These are phyloP conservation scores for Cladophialophora chaetospira DNA, from an alignment of 2,329 filamentous ascomycete genomes.

Conservation along the genomic window DNA sequence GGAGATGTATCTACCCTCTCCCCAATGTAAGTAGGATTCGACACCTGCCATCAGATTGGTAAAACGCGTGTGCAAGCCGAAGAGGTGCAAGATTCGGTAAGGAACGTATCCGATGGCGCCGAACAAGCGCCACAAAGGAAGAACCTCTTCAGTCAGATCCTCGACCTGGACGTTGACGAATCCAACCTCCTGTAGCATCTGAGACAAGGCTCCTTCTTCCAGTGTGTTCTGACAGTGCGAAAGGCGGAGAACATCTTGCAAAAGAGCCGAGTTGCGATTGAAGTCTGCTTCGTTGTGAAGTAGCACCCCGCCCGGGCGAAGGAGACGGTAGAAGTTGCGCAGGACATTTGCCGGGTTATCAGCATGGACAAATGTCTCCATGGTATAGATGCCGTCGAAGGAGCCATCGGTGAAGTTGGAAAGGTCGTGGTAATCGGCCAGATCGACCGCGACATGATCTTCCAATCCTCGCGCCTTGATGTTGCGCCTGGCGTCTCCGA, in stretches of 20 bases:
- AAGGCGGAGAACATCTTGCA: slow-evolving; percentile 16
- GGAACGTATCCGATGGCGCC: slow-evolving; percentile 14
- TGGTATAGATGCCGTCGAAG: slow-evolving; percentile 57
- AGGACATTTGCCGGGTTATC: slow-evolving; percentile 50
- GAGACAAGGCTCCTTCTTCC: neutral
- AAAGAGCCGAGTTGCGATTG: slow-evolving; percentile 35
- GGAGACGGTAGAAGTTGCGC: slow-evolving; percentile 50
- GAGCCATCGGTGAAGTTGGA: slow-evolving; percentile 41
- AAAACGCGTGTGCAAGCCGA: slow-evolving; percentile 6
- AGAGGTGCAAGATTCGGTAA: neutral
- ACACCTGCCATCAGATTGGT: slow-evolving; percentile 12
- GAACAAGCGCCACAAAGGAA: slow-evolving; percentile 11
- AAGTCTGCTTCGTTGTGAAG: slow-evolving; percentile 55
- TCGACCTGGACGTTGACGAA: slow-evolving; percentile 9
- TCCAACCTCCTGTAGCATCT: slow-evolving; percentile 5
- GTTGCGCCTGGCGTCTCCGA: no score
- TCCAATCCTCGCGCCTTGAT: no score
- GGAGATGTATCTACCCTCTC: slow-evolving; percentile 15
- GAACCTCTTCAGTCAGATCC: slow-evolving; percentile 8
- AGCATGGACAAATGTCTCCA: slow-evolving; percentile 60
- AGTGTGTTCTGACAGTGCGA: slow-evolving; percentile 15
- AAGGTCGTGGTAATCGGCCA: slow-evolving; percentile 57
- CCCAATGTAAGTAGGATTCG: slow-evolving; percentile 8
- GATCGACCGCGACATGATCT: no score
- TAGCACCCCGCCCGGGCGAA: slow-evolving; percentile 52